Evolutionary conservation across 805 yeast genomes (phyloP).

Genomic region (Cyberlindnera maritima): DNA sequence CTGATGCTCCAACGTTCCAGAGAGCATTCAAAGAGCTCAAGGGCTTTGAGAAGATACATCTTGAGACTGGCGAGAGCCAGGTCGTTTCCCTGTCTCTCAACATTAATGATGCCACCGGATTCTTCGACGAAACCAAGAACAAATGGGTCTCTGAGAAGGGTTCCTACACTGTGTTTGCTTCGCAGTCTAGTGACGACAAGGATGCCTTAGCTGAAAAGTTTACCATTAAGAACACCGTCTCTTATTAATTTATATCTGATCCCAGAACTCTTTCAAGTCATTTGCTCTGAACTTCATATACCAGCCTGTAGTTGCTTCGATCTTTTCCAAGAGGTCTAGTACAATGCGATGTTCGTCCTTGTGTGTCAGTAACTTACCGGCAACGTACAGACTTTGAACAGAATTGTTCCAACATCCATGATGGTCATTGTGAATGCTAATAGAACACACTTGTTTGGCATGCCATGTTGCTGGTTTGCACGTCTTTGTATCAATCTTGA

Average conservation of each 20-base stretch:
- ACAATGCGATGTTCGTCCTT: conserved; percentile 29
- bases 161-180: conserved; percentile 45
- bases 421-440: conserved; percentile 22
- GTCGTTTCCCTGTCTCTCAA: conserved; percentile 35
- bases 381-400: conserved; percentile 24
- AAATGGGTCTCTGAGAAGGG: conserved; percentile 54
- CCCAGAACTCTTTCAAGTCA: conserved; percentile 30
- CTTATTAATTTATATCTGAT: conserved; percentile 8
- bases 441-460: conserved; percentile 25
- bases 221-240: conserved; percentile 5
- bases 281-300: conserved; percentile 31
- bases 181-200: conserved; percentile 34
- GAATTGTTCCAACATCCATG: conserved; percentile 27
- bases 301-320: conserved; percentile 33
- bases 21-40: conserved; percentile 60
- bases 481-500: conserved; percentile 26
- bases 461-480: conserved; percentile 26
- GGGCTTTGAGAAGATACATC: conserved; percentile 48
- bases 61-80: conserved; percentile 42
- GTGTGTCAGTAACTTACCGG: conserved; percentile 25
- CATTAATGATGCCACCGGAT: conserved; percentile 48
- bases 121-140: conserved; percentile 45
- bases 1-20: conserved; percentile 31
- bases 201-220: conserved; percentile 15
- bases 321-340: conserved; percentile 28